Base-by-base conservation (phyloP, 108 stramenopile genomes). In the Mediolabrus comicus region DNA sequence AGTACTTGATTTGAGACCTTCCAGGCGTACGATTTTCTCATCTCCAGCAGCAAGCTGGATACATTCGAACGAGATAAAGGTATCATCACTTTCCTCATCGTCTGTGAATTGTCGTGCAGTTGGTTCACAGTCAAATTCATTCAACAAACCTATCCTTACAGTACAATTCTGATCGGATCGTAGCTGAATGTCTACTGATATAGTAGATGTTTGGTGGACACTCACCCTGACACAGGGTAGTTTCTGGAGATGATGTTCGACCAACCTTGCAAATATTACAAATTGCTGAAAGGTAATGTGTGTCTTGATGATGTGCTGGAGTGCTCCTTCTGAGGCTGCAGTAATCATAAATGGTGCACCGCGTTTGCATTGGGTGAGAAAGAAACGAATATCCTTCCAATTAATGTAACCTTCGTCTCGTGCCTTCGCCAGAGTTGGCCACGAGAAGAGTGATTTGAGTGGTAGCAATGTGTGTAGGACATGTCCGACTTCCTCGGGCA, bases 261-360 rank as follows among this genome's bases (percentile, higher is more conserved):
- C 29, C 41, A 65, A 11, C 32, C 24, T 51, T 0, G 64, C 16
- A 53, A 65, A 65, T 19, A 28, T 14, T 0, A 29, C 14, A 19
- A 65, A 65, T 65, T 65, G 64, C 51, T 51, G 64, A 51, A 65
- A 65, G 1, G 64, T 65, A 14, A 65, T n/a, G 13, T 61, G 60
- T 22, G 52, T 33, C 14, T 49, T 43, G 9, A 49, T 46, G 33
- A 33, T 46, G 25, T 65, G 43, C 8, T 16, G 49, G 9, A 65
- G 51, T 26, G 52, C 9, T 30, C 64, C 64, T 19, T 53, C 64
- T 46, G 32, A 46, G 1, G 28, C 52, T 4, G 41, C 16, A 17
- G 41, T 4, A 43, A 39, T n/a, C 29, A 30, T 13, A 19, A 65
- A 65, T 6, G 64, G 64, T n/a, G 52, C 30, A 2, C 1, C 7